Evolutionary conservation across 768 basidiomycete genomes (phyloP), one percentile per base, ranked within the genome.

Genomic region (Lenzites betulinus): DNA sequence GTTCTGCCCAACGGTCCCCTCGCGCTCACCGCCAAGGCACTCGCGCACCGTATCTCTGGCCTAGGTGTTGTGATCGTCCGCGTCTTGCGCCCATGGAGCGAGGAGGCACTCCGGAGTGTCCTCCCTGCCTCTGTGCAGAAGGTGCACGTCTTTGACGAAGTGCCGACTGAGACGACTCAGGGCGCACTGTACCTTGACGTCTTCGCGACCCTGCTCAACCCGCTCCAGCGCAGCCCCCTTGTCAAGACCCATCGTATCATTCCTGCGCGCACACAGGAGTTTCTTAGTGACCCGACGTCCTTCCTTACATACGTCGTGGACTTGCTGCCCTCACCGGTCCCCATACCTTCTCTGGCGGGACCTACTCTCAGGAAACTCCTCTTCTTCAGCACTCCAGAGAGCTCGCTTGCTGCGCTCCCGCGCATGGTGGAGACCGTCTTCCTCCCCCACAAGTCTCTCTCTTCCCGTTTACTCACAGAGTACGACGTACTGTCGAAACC

Each of bases 11-110:
- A 95, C 66, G 86, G 93, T 0, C 87, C 90, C 2, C 73, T 92
- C 38, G 89, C 92, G n/a, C 76, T 86, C 38, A 75, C 78, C 35
- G 82, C 86, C 22, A 83, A 85, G 64, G 79, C 83, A 1, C 70
- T 86, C 12, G 79, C 81, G 13, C 66, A 70, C 39, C 74, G 71
- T 39, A 66, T 73, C 0, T 63, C 77, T 9, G 83, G 86, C 12
- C 72, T 93, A 11, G 92, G 86, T 2, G 79, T 88, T 1, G 77
- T 95, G 56, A 74, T 82, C 46, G 88, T 93, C 53, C 88, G 90
- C 63, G 86, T 92, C n/a, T 79, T 93, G 53, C 84, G 90, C 48
- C 91, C 94, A 23, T 95, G 94, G 94, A 78, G 83, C 67, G 84
- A 87, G 60, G 76, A 78, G 20, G 81, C 83, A n/a, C 78, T 96